Percentiles rank a stretch among this genome's conserved stretches.
phyloP scores from a whole-genome alignment of 495 filamentous ascomycete genomes.

The Clohesyomyces aquaticus region DNA sequence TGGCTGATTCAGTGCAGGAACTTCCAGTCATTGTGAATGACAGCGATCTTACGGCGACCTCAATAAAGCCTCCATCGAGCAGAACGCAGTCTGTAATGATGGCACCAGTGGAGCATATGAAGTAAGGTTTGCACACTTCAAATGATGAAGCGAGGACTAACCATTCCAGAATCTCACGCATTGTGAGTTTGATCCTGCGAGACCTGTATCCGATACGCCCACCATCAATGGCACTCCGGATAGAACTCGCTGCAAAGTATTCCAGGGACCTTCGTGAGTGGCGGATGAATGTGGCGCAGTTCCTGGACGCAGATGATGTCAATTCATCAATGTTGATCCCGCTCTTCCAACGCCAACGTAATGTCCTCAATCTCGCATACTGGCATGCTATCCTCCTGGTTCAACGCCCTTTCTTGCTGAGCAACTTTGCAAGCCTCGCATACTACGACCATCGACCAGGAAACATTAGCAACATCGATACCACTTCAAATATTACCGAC shows the following conservation, averaged over 20 bases:
- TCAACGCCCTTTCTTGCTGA: constrained; percentile 29
- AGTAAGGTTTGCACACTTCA: constrained; percentile 2
- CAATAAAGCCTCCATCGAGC: constrained; percentile 10
- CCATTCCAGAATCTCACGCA: constrained; percentile 17
- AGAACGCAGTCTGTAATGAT: constrained; percentile 26
- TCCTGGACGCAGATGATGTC: constrained; percentile 24
- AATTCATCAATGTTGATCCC: constrained; percentile 25
- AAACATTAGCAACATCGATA: constrained; percentile 15
- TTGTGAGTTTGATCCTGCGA: constrained; percentile 17
- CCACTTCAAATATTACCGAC: constrained; percentile 2
- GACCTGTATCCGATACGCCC: constrained; percentile 32
- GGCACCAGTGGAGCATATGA: constrained; percentile 31
- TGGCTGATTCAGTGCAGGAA: constrained; percentile 34
- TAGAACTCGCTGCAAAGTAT: constrained; percentile 29
- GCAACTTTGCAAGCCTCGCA: constrained; percentile 26
- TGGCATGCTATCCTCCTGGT: constrained; percentile 26
- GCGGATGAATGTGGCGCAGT: constrained; percentile 24
- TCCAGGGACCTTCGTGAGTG: constrained; percentile 17
- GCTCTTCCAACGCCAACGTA: constrained; percentile 34
- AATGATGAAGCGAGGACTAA: not conserved
- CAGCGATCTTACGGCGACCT: constrained; percentile 39
- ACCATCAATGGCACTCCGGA: constrained; percentile 19
- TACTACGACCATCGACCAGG: not conserved
- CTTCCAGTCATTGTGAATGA: constrained; percentile 48
- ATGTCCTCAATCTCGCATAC: constrained; percentile 32